These are phyloP conservation scores for Lenwebbia sp. DNA, from an alignment of 345 rosid genomes.

Conservation along the genomic window DNA sequence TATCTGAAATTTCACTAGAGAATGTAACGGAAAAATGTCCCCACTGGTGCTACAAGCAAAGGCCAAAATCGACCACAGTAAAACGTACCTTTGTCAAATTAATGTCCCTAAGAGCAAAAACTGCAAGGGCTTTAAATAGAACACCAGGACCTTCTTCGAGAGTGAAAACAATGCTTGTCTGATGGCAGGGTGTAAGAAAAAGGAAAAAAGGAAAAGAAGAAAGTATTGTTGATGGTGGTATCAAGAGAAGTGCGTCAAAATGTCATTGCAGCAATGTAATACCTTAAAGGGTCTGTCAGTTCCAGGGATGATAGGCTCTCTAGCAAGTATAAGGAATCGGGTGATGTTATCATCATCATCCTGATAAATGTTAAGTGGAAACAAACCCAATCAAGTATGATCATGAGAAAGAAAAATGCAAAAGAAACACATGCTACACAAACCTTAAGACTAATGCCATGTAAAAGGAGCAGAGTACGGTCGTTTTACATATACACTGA, in stretches of 20 bases:
- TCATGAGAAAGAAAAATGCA: background rate
- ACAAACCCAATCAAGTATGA: background rate
- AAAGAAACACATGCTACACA: background rate
- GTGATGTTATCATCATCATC: conserved; percentile 69
- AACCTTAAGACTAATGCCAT: background rate
- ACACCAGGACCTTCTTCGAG: conserved; percentile 94
- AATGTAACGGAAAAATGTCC: background rate
- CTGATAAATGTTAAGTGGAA: conserved; percentile 21
- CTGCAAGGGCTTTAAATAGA: conserved; percentile 86
- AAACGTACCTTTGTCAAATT: conserved; percentile 60
- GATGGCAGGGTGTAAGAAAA: background rate
- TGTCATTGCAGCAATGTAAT: background rate
- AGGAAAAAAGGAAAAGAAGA: background rate
- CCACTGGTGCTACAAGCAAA: background rate
- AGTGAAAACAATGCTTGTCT: conserved; percentile 95
- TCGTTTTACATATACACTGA: background rate
- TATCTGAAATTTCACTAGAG: conserved; percentile 38
- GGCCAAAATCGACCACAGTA: background rate
- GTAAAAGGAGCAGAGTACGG: background rate
- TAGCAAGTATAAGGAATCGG: conserved; percentile 79
- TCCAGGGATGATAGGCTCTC: conserved; percentile 85
- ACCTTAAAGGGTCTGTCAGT: conserved; percentile 69
- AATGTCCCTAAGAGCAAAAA: conserved; percentile 77
- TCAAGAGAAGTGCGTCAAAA: background rate
- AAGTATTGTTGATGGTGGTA: background rate